Percentiles rank a stretch among this genome's conserved stretches.
Evolutionary conservation across 306 rosid species (phyloP).

Genomic region (Glycine tomentella): DNA sequence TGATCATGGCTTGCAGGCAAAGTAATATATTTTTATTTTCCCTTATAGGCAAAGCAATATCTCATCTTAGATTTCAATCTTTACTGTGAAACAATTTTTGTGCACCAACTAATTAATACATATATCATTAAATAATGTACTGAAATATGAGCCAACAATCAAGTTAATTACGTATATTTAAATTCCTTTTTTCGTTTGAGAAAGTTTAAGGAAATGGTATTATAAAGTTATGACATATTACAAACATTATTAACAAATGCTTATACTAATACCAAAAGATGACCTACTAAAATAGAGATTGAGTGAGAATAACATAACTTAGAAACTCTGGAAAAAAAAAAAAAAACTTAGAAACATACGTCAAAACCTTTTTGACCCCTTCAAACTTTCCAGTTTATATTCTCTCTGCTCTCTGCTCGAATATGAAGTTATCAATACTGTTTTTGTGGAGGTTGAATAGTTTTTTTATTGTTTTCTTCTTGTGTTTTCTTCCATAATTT

Average conservation of each 20-base stretch:
- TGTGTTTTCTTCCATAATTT: background rate
- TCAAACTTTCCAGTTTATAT: background rate
- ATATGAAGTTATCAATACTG: background rate
- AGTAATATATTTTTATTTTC: constrained; percentile 16
- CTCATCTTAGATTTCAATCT: constrained; percentile 10
- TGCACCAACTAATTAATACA: background rate
- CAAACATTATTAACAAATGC: background rate
- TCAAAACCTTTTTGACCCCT: background rate
- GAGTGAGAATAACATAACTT: background rate
- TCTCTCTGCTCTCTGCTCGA: background rate
- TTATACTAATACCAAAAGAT: background rate
- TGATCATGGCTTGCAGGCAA: constrained; percentile 29
- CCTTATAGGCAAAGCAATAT: constrained; percentile 35
- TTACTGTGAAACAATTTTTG: background rate
- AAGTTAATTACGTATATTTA: background rate
- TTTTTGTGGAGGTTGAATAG: background rate
- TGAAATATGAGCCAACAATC: background rate
- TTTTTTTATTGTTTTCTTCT: background rate
- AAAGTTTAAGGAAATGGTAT: background rate
- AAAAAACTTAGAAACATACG: background rate
- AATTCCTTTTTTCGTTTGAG: background rate
- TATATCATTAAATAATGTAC: background rate
- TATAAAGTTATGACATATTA: background rate
- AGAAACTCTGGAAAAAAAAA: too few species aligned
- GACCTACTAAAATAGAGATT: background rate